Percentiles rank a stretch among this genome's conserved stretches.
Conservation (phyloP, 441 rosid genomes). For the Eutrema salsugineum region DNA sequence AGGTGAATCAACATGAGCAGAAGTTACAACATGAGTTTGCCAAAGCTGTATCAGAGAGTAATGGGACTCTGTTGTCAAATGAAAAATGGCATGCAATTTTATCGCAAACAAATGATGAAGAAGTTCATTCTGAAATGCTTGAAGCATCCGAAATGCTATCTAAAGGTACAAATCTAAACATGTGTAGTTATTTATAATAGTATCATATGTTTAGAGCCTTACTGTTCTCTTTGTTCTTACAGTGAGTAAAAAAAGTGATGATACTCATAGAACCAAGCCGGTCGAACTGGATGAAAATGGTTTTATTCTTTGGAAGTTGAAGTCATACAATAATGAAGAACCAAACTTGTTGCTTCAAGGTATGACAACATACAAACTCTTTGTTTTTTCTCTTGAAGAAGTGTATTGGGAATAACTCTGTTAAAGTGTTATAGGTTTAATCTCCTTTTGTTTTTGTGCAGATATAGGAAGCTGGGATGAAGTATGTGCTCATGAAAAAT, state of each 20-base stretch:
- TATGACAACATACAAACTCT: constrained; percentile 16
- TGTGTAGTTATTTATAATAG: neutral
- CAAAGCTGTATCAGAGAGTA: constrained; percentile 31
- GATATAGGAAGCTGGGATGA: constrained; percentile 43
- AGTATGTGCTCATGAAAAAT: constrained; percentile 45
- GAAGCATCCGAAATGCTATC: constrained; percentile 23
- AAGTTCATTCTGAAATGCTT: constrained; percentile 28
- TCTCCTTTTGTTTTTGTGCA: constrained; percentile 22
- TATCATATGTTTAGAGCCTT: neutral
- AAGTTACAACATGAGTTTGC: constrained; percentile 40
- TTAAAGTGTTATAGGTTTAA: too few species aligned
- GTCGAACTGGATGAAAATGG: constrained; percentile 47
- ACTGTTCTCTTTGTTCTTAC: neutral
- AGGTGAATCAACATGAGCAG: constrained; percentile 44
- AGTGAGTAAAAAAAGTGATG: constrained; percentile 50
- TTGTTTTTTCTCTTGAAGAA: neutral
- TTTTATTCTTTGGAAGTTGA: constrained; percentile 60
- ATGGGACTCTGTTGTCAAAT: constrained; percentile 35
- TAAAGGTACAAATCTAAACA: constrained; percentile 39
- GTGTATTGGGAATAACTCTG: too few species aligned
- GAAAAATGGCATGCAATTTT: constrained; percentile 35
- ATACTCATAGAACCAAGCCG: constrained; percentile 68
- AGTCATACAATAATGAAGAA: constrained; percentile 29
- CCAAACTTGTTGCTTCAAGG: constrained; percentile 69
- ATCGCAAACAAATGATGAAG: constrained; percentile 33